Base-by-base conservation (phyloP, 202 grass and related monocot species). In the Dendrocalamus latiflorus region DNA sequence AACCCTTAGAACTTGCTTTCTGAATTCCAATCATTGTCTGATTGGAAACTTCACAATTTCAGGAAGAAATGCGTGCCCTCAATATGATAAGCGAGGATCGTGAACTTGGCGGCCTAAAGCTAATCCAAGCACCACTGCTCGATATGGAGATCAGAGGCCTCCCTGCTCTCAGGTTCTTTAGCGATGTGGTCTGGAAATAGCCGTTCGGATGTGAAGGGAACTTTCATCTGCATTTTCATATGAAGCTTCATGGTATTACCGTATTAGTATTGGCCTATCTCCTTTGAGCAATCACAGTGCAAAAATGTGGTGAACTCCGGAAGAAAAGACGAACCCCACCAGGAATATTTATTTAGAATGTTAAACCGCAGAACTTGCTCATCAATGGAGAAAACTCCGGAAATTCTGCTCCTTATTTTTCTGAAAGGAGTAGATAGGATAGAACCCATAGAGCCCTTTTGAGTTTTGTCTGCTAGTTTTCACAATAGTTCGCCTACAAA, bases 161-260 rank as follows among this genome's bases (percentile, higher is more conserved):
- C 67, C 91, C 85, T 39, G 78, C 82, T n/a, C 81, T 93, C 56
- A 85, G 74, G 76, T 93, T 86, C 66, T 56, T 93, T 57, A 63
- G 91, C 2, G 85, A 90, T 16, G 72, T 75, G 22, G 78, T 93
- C 51, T 90, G 85, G 88, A 88, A 90, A 65, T 90, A 88, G 73
- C 14, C 5, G 20, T 33, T 50, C 36, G 42, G 51, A 59, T 77
- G 26, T 45, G 13, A 5, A 22, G 70, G 20, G 15, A 55, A 55
- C 54, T 66, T 49, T 53, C 5, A 0, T 51, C 24, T n/a, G 21
- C 16, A 43, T 33, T 53, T 64, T 61, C 28, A 5, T 43, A 1
- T 9, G 1, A 8, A 77, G 9, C 39, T 28, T 48, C 39, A 68
- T 21, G n/a, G 10, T 36, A 62, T 37, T 50, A n/a, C 50, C 50